Base-by-base conservation (phyloP, 148 eudicot species). In the Nepenthes gracilis region DNA sequence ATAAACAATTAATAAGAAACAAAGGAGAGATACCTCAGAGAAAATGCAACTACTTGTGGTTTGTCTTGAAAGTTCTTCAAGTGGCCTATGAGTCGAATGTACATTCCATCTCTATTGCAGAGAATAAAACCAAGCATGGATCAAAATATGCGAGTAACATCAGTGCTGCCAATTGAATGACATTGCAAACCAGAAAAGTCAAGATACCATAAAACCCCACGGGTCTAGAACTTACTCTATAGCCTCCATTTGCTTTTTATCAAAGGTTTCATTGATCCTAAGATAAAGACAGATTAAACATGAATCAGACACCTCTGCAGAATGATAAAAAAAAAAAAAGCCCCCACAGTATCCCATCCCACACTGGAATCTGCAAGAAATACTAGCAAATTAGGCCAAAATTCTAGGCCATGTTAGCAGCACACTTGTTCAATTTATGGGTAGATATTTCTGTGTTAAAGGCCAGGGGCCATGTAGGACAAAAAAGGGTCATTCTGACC, bases 191-290 rank as follows among this genome's bases (percentile, higher is more conserved):
- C 33, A 36, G 33, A 33, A 36, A 6, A 43, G 60, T 1, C 9
- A 55, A 52, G 47, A 47, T 64, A 38, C 15, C 6, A 49, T 12
- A 10, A 49, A 49, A 6, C 8, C 11, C 48, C 48, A 5, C 11
- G 11, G 0, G 48, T 49, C 10, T 2, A 53, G 56, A 64, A 66
- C 85, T 77, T 79, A 88, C 97, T 65, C 57, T 58, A 92, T 70
- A 32, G 64, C 75, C 71, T 75, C 93, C 86, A 84, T 80, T 74
- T 92, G 94, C 86, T 74, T 82, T 32, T 76, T 67, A 55, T 92
- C 97, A 74, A 77, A 77, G 64, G 76, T 67, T 61, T 85, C 97
- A 49, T 88, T 88, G 47, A 85, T 69, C 97, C 97, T 92, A 61
- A 34, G 14, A 64, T 13, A 66, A 52, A 14, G 33, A 10, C 12